Base-by-base conservation (phyloP, 192 early-diverging fungal species). In the Podila verticillata region DNA sequence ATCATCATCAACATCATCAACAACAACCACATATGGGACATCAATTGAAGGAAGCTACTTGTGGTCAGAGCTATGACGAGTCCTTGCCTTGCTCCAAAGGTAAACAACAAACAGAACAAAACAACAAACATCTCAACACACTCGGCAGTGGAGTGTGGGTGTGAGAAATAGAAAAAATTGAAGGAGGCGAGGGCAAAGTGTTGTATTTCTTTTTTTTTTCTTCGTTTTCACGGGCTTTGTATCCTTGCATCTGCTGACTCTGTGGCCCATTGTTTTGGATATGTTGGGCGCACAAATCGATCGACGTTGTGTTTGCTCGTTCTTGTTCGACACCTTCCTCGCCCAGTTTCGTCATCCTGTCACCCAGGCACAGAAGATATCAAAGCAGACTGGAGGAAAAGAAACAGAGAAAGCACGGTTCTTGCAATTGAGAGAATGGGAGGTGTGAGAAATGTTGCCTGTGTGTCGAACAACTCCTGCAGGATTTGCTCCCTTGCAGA, bases 191-290 rank as follows among this genome's bases (percentile, higher is more conserved):
- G 12, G 15, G 39, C 3, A 22, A 39, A 39, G 36, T 8, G 9
- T 8, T 12, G 10, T 39, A 8, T 17, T 44, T 44, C 0, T 13
- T 17, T 44, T 44, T 44, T 17, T 44, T 44, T 0, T 13, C 4
- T 44, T 44, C 17, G 39, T 4, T 44, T 44, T 44, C 39, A 44
- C 17, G 39, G 39, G 36, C 36, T 48, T n/a, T n/a, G n/a, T n/a
- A n/a, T n/a, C n/a, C n/a, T n/a, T 32, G 68, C 47, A 63, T 70
- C 68, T 61, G 75, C 69, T 66, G 75, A 79, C 68, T 66, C 58
- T 48, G 48, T 34, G 19, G 63, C 60, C 58, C 44, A 77, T 44
- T 57, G 20, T 20, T 17, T 39, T 34, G 7, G n/a, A 17, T n/a
- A 63, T 62, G n/a, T 61, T 62, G 64, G 22, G 56, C 74, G 57